phyloP scores from a whole-genome alignment of 2,329 filamentous ascomycete genomes.

The Verticillium nonalfalfae region DNA sequence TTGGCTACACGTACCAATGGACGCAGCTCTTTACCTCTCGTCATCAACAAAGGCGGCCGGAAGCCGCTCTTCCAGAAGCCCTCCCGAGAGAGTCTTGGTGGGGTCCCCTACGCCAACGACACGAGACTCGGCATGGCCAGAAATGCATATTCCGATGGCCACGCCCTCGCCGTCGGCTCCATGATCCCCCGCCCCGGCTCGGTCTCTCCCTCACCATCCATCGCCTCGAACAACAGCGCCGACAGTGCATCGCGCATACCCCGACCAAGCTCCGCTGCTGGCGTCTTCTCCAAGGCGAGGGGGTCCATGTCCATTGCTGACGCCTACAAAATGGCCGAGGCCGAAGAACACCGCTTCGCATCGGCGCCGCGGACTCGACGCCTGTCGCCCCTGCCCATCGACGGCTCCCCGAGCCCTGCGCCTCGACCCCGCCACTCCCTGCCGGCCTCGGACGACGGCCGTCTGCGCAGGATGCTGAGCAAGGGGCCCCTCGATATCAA shows the following conservation, averaged over 20 bases:
- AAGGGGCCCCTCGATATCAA: slow-evolving; percentile 23
- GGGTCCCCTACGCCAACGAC: neutral
- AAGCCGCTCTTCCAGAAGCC: slow-evolving; percentile 29
- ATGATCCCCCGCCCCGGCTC: slow-evolving; percentile 14
- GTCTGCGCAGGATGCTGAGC: slow-evolving; percentile 18
- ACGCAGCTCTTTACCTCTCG: slow-evolving; percentile 13
- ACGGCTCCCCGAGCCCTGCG: slow-evolving; percentile 45
- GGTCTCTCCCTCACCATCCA: slow-evolving; percentile 9
- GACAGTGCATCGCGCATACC: slow-evolving; percentile 22
- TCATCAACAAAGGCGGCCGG: slow-evolving; percentile 32
- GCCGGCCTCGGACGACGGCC: slow-evolving; percentile 22
- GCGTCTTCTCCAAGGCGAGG: slow-evolving; percentile 12
- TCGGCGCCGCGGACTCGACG: slow-evolving; percentile 16
- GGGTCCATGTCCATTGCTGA: slow-evolving; percentile 33
- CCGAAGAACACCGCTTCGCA: slow-evolving; percentile 23
- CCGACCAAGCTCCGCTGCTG: slow-evolving; percentile 17
- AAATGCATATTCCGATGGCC: slow-evolving; percentile 11
- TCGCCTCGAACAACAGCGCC: slow-evolving; percentile 8
- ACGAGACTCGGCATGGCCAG: slow-evolving; percentile 8
- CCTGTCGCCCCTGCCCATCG: slow-evolving; percentile 16
- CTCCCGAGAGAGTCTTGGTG: slow-evolving; percentile 11
- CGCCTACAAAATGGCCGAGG: slow-evolving; percentile 30
- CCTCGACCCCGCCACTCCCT: slow-evolving; percentile 35
- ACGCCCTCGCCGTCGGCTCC: slow-evolving; percentile 13
- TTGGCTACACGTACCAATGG: slow-evolving; percentile 15